Evolutionary conservation across 495 filamentous ascomycete genomes (phyloP), one percentile per base, ranked within the genome.

Genomic region (Astrothelium macrocarpum): DNA sequence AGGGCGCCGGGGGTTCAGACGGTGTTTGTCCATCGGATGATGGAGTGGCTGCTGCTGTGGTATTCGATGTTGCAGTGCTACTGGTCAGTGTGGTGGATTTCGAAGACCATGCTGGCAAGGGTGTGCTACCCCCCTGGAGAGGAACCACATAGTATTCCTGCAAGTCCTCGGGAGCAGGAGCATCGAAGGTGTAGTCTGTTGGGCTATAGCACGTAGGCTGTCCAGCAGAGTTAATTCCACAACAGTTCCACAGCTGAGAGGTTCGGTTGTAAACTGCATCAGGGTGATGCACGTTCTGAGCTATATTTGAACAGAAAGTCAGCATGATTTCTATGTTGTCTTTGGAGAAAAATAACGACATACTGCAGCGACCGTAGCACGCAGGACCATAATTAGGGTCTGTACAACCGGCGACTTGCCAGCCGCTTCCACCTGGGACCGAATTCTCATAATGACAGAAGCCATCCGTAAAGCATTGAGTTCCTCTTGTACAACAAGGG

Each of bases 361-460:
- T 49, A 49, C 45, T 49, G 45, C 45, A 49, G n/a, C 45, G 45
- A 49, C 45, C 45, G n/a, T 49, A 49, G n/a, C 45, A 49, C 23
- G 11, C 45, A 49, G 45, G 45, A 20, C 45, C 45, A 20, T 49
- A 49, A 5, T 49, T 12, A 16, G 45, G 5, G n/a, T 49, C 45
- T 49, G 45, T 49, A 2, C 45, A 49, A 5, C 45, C 45, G 23
- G 45, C 45, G 45, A 49, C 45, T 20, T 49, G 45, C 45, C 45
- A 49, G n/a, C 45, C 45, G 45, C 45, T 49, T 20, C 45, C 45
- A 20, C 45, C 45, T 16, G 45, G 45, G 45, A 49, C 45, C n/a
- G 45, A 49, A n/a, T 49, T 49, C n/a, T 49, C 45, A 49, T 49
- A 49, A n/a, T 49, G 45, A n/a, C 45, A 49, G 23, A 49, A 49